Percentiles rank a stretch among this genome's conserved stretches.
phyloP scores from a whole-genome alignment of 805 yeast genomes.

The Starmerella powellii region DNA sequence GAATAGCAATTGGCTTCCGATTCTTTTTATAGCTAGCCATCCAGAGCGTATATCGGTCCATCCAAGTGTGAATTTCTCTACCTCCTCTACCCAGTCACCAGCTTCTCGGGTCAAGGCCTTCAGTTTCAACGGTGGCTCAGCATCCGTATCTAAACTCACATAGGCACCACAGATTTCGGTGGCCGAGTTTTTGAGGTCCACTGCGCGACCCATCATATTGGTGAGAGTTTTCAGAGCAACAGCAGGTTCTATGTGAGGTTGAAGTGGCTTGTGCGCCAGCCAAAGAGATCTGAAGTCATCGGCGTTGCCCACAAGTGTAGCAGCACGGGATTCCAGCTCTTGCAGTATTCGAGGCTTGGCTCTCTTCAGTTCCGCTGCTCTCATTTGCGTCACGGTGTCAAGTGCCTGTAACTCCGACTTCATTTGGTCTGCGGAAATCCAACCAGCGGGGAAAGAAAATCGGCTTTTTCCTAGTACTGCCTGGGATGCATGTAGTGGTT shows the following conservation, averaged over 20 bases:
- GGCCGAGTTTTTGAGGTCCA: neutral
- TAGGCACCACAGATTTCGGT: neutral
- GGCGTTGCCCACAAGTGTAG: neutral
- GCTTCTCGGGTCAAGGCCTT: neutral
- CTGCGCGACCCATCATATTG: neutral
- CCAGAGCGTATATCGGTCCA: neutral
- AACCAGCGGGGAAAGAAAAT: neutral
- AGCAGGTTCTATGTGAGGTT: constrained; percentile 6
- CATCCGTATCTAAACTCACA: neutral
- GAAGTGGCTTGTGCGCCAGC: constrained; percentile 11
- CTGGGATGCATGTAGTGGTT: too few species aligned
- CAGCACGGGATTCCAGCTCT: constrained; percentile 23
- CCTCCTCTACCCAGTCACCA: neutral
- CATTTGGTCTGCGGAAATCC: constrained; percentile 3
- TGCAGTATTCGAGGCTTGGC: constrained; percentile 29
- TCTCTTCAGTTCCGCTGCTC: neutral
- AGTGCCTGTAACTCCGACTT: constrained; percentile 5
- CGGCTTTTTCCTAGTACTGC: neutral
- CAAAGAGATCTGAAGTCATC: constrained; percentile 2
- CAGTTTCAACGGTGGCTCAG: neutral
- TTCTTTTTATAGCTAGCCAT: neutral
- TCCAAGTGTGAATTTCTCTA: neutral
- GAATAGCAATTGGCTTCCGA: neutral
- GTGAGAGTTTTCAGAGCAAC: constrained; percentile 2
- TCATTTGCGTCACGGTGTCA: neutral